Evolutionary conservation across 2,329 filamentous ascomycete species (phyloP), one percentile per base, ranked within the genome.

Genomic region (Metarhizium robertsii): DNA sequence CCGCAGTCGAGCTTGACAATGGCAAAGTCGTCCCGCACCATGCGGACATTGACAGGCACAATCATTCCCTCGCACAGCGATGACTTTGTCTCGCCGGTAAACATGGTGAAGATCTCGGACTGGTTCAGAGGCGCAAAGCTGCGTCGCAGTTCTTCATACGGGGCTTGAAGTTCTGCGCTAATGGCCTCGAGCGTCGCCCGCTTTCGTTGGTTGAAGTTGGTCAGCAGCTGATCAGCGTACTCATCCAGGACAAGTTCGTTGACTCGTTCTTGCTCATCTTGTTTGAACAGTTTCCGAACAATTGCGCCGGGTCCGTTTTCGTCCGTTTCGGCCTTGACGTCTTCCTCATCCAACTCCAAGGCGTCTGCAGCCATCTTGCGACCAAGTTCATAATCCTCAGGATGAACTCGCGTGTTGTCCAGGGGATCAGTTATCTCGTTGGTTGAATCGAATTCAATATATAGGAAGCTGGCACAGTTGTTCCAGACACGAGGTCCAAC

Each of bases 341-440:
- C 94, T 74, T 99, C 94, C 72, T 99, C 94, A 63, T 99, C 94
- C 61, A 99, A 79, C 68, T 96, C 92, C 50, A 99, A 78, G 16
- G 94, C 94, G 76, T 99, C 94, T 3, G 94, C 94, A 20, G 94
- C 94, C 87, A 99, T 97, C 74, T 99, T 99, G 63, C 92, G 89
- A 51, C 91, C 94, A 59, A 99, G 86, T 63, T 99, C 94, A 71
- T 99, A 99, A 68, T 99, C 94, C 75, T 99, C 94, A 1, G 94
- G 94, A 66, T 99, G 94, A 18, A 99, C 91, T 75, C 94, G 88
- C 50, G 94, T 99, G 67, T 94, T 95, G 72, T 99, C 94, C 30
- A 99, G 79, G 57, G 95, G 95, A 67, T 99, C 94, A 1, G 92
- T 90, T 14, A 88, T 81, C 2, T 86, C 80, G 63, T 90, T 90